Conservation (phyloP, 257 asterid species). For the Rhazya stricta region DNA sequence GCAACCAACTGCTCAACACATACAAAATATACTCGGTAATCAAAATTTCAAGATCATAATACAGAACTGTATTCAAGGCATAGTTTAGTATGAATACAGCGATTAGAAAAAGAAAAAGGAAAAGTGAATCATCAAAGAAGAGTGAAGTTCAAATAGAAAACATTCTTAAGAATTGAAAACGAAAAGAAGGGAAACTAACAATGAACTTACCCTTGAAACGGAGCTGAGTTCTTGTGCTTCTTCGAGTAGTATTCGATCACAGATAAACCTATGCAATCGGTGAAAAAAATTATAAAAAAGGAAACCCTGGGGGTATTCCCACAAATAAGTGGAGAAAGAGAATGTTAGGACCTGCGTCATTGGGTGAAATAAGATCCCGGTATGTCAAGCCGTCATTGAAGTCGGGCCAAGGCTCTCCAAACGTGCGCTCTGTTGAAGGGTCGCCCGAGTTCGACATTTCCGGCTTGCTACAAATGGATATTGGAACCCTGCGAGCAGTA, state of each 20-base stretch:
- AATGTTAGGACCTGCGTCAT: slow-evolving; percentile 49
- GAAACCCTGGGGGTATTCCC: not conserved
- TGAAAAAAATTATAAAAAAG: not conserved
- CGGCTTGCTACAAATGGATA: not conserved
- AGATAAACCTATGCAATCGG: slow-evolving; percentile 40
- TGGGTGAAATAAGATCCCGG: slow-evolving; percentile 46
- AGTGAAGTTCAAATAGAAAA: not conserved
- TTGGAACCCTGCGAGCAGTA: not conserved
- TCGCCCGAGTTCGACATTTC: slow-evolving; percentile 19
- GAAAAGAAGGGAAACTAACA: not conserved
- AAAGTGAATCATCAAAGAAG: not conserved
- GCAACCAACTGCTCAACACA: slow-evolving; percentile 78
- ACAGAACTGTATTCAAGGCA: not conserved
- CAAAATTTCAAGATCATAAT: slow-evolving; percentile 1
- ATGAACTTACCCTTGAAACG: slow-evolving; percentile 56
- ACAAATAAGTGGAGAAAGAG: not conserved
- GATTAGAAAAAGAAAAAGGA: too few relatives aligned
- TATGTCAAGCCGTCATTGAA: slow-evolving; percentile 67
- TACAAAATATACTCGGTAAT: not conserved
- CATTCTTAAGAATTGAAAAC: not conserved
- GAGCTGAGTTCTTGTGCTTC: slow-evolving; percentile 77
- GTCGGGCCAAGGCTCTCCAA: slow-evolving; percentile 85
- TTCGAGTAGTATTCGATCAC: slow-evolving; percentile 65
- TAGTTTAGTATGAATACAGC: not conserved
- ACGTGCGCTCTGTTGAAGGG: slow-evolving; percentile 17